A percentile compares a stretch with the other conserved stretches of the same genome.
Conservation (phyloP, 2,329 filamentous ascomycete genomes). For the Myrmaecium sp. region DNA sequence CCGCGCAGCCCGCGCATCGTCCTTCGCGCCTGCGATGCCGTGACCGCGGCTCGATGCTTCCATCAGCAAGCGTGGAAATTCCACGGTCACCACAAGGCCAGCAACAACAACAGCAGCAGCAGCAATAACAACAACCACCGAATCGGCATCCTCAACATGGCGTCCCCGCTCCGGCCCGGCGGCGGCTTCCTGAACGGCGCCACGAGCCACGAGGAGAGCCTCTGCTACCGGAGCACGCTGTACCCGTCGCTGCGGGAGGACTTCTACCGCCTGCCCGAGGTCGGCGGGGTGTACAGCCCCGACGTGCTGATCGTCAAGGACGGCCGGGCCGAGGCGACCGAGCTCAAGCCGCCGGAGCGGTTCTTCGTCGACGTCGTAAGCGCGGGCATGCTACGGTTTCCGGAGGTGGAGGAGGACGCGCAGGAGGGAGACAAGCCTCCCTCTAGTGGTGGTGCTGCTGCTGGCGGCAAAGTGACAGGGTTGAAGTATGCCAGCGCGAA, state of each 20-base stretch:
- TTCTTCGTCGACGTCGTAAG: constrained; percentile 43
- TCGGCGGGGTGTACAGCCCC: constrained; percentile 38
- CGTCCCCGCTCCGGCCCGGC: constrained; percentile 42
- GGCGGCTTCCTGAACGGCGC: constrained; percentile 45
- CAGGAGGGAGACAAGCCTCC: constrained; percentile 14
- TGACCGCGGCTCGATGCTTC: too few species aligned
- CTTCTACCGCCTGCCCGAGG: constrained; percentile 43
- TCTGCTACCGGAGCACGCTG: constrained; percentile 44
- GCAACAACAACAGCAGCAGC: neutral
- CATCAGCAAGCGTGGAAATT: constrained; percentile 5
- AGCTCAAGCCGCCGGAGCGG: constrained; percentile 28
- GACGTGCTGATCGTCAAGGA: constrained; percentile 43
- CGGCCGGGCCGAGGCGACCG: constrained; percentile 17
- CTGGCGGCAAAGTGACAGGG: constrained; percentile 6
- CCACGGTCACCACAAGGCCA: constrained; percentile 1
- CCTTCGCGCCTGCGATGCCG: too few species aligned
- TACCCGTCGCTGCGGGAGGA: constrained; percentile 40
- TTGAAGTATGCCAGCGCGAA: constrained; percentile 26
- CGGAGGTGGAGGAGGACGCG: constrained; percentile 28
- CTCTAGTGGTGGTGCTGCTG: constrained; percentile 3
- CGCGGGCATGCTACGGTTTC: constrained; percentile 41
- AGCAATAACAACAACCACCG: constrained; percentile 15
- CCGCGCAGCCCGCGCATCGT: too few species aligned
- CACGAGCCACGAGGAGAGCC: constrained; percentile 42
- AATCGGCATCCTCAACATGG: constrained; percentile 45